Conservation (phyloP, 2,329 filamentous ascomycete species). For the Teratosphaeria destructans region DNA sequence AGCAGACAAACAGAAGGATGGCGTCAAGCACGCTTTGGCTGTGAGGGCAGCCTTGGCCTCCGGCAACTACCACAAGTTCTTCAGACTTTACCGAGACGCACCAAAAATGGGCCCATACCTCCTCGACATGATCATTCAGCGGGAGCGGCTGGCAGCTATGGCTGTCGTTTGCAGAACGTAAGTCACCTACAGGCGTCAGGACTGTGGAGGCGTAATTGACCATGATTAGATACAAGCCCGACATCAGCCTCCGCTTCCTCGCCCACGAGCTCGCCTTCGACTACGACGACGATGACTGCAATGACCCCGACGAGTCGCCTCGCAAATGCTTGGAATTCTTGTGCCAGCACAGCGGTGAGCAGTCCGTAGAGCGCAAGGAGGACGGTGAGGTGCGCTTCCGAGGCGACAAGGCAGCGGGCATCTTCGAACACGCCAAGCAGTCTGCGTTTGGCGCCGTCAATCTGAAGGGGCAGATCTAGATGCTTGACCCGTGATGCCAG, state of each 20-base stretch:
- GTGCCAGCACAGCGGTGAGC: slow-evolving; percentile 64
- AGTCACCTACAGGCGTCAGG: slow-evolving; percentile 32
- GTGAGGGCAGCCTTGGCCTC: slow-evolving; percentile 85
- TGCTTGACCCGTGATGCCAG: background rate
- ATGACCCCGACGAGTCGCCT: slow-evolving; percentile 15
- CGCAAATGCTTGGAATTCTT: slow-evolving; percentile 70
- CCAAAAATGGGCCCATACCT: slow-evolving; percentile 84
- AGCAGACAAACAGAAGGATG: slow-evolving; percentile 78
- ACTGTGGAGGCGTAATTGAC: slow-evolving; percentile 13
- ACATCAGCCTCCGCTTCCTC: slow-evolving; percentile 79
- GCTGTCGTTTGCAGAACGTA: slow-evolving; percentile 92
- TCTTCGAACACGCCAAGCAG: slow-evolving; percentile 65
- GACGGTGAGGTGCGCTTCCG: slow-evolving; percentile 59
- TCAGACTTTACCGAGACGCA: slow-evolving; percentile 87
- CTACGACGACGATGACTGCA: slow-evolving; percentile 52
- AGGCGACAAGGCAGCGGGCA: slow-evolving; percentile 58
- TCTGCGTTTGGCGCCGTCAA: slow-evolving; percentile 79
- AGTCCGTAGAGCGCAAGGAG: slow-evolving; percentile 65
- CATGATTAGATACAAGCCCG: slow-evolving; percentile 78
- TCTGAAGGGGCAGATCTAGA: slow-evolving; percentile 92
- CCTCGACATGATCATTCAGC: slow-evolving; percentile 97
- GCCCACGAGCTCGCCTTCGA: slow-evolving; percentile 94
- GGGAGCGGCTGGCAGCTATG: slow-evolving; percentile 83
- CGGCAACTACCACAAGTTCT: slow-evolving; percentile 96
- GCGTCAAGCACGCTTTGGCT: slow-evolving; percentile 82